Conservation (phyloP, 1,139 yeast species). For the Geotrichum bryndzae region DNA sequence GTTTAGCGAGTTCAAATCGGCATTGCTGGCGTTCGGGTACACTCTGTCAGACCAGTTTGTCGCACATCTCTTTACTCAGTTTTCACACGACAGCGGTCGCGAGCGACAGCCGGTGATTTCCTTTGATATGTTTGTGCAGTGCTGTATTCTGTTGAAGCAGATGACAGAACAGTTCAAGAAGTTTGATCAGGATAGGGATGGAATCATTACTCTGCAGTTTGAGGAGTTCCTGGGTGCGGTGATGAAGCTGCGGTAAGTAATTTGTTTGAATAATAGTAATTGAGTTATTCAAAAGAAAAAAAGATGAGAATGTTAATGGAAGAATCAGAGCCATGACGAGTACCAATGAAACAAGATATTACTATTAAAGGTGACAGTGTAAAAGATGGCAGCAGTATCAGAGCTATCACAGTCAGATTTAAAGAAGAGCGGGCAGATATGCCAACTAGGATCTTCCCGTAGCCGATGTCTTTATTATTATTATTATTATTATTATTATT, state of each 20-base stretch:
- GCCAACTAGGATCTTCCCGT: no score
- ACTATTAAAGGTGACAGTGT: no score
- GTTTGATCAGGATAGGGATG: conserved; percentile 69
- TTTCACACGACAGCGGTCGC: conserved; percentile 42
- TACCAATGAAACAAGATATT: no score
- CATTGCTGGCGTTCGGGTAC: conserved; percentile 67
- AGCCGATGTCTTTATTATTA: no score
- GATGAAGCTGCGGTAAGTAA: conserved; percentile 30
- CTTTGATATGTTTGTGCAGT: conserved; percentile 78
- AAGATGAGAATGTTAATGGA: no score
- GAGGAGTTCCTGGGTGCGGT: conserved; percentile 72
- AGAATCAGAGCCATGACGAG: no score
- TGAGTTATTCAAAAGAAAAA: no score
- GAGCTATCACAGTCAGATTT: no score
- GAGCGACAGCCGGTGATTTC: conserved; percentile 54
- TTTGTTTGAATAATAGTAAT: not conserved
- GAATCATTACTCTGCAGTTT: conserved; percentile 69
- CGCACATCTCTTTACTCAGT: conserved; percentile 54
- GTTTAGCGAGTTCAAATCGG: conserved; percentile 60
- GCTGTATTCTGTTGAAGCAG: conserved; percentile 68
- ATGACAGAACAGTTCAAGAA: conserved; percentile 75
- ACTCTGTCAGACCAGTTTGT: conserved; percentile 58
- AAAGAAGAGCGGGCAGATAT: no score
- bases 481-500: no score
- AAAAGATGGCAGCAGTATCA: no score